Base-by-base conservation (phyloP, 1,284 basidiomycete genomes). In the Austropuccinia psidii region DNA sequence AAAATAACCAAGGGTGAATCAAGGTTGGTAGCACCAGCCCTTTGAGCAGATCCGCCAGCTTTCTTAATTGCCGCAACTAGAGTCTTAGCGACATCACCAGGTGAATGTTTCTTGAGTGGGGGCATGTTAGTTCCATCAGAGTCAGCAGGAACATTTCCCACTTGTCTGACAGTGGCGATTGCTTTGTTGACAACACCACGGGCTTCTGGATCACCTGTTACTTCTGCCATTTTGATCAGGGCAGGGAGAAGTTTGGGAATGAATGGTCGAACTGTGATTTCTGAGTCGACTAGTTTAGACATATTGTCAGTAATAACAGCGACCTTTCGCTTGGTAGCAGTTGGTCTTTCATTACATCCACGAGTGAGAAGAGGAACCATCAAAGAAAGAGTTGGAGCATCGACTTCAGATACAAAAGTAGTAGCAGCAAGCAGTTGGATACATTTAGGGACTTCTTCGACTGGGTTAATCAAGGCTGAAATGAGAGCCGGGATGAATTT, bases 331-430 rank as follows among this genome's bases (percentile, higher is more conserved):
- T 95, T 94, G 78, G 89, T 95, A 76, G 93, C 89, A 76, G 93
- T 97, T 76, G 90, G 86, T 85, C 95, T 94, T 86, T 97, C 93
- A 77, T 83, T 86, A 77, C 98, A 87, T 88, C 96, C 96, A 86
- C 96, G 93, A 76, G 90, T 87, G 76, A 99, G 86, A 55, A 99
- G 89, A 79, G 95, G 96, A 75, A 95, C 95, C 92, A 98, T 98
- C 78, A 99, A 89, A 78, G 96, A 97, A 79, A 99, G 90, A 77
- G 96, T 98, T 76, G 96, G 88, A 76, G 95, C 94, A 82, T 98
- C 96, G 84, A 99, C 96, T 86, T 98, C 96, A 76, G 94, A 93
- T 88, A 99, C 96, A 89, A 98, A 98, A 82, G 96, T 98, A 83
- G 96, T 98, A 75, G 96, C 89, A 82, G 94, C 94, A 83, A 98